Percentiles rank a stretch among this genome's conserved stretches.
These are phyloP conservation scores for Paramyrothecium sp. DNA, from an alignment of 2,329 filamentous ascomycete genomes.

Conservation along the genomic window DNA sequence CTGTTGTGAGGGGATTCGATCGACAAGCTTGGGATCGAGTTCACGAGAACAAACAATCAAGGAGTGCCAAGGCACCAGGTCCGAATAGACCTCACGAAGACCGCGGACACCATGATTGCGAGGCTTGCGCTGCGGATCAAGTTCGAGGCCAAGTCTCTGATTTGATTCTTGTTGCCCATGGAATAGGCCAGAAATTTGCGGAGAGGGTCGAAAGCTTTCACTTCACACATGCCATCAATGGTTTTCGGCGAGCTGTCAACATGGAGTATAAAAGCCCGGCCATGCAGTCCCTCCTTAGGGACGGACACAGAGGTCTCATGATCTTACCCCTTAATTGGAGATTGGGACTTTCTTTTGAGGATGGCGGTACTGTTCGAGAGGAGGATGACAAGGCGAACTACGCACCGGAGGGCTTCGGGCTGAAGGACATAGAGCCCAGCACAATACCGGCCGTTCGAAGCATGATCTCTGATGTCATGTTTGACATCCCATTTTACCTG, in stretches of 20 bases:
- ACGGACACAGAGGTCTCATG: slow-evolving; percentile 87
- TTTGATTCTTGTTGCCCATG: slow-evolving; percentile 86
- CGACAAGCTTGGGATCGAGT: slow-evolving; percentile 72
- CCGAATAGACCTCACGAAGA: slow-evolving; percentile 26
- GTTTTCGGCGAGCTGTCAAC: slow-evolving; percentile 82
- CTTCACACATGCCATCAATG: slow-evolving; percentile 94
- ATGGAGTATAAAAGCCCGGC: slow-evolving; percentile 73
- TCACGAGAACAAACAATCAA: slow-evolving; percentile 48
- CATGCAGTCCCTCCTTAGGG: slow-evolving; percentile 73
- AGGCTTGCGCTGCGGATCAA: slow-evolving; percentile 63
- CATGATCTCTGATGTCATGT: slow-evolving; percentile 96
- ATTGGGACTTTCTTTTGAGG: slow-evolving; percentile 82
- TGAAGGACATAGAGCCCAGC: slow-evolving; percentile 89
- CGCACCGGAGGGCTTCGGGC: slow-evolving; percentile 55
- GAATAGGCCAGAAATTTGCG: slow-evolving; percentile 94
- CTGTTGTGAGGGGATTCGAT: slow-evolving; percentile 88
- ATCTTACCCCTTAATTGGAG: slow-evolving; percentile 94
- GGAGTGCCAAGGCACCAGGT: slow-evolving; percentile 21
- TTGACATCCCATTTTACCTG: slow-evolving; percentile 97
- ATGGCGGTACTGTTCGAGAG: slow-evolving; percentile 62
- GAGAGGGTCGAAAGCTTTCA: slow-evolving; percentile 95
- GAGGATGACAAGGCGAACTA: slow-evolving; percentile 50
- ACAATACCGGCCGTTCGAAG: slow-evolving; percentile 90
- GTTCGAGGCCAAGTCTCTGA: slow-evolving; percentile 74
- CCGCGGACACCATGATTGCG: slow-evolving; percentile 36